Base-by-base conservation (phyloP, 352 stramenopile species). In the Phytopythium cucurbitacearum region DNA sequence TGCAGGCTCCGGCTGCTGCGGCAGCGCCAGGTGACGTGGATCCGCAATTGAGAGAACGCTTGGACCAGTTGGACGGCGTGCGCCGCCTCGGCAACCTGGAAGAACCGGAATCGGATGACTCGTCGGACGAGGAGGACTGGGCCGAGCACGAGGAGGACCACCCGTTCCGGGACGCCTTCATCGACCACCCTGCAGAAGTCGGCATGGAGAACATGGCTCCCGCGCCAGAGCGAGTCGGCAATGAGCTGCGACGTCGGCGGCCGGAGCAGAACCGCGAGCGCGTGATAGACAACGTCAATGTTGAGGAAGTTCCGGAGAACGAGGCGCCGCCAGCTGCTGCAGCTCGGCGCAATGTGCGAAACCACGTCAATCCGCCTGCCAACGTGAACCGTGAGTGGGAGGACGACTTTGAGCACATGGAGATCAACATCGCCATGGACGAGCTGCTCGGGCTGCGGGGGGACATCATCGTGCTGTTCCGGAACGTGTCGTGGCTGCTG, bases 401-500 rank as follows among this genome's bases (percentile, higher is more conserved):
- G 49, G 87, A 96, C 53, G 87, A 96, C 36, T 89, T 95, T 44
- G 82, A 95, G 33, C 80, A 96, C 64, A 92, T 97, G 77, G 91
- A 97, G 63, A 92, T 97, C 51, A 97, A 97, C 57, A 92, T 99
- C 38, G 94, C 96, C 0, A 85, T 99, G 64, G 96, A 99, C 60
- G 96, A 99, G 61, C 69, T 99, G 1, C 65, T 99, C n/a, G 97
- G 97, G 7, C 73, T 99, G 16, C 90, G 96, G 41, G 97, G 97
- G 3, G 95, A 98, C 34, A 68, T 98, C 40, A 69, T 94, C 46
- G 86, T 96, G 32, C 67, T 99, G 5, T 87, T 99, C 56, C 88
- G 96, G 21, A 99, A 99, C 60, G 80, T 99, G 4, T 91, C 97
- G 47, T 99, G 96, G 95, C 71, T 99, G 3, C 56, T 99, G 36